phyloP scores from a whole-genome alignment of 257 asterid genomes.

The Lavandula angustifolia region DNA sequence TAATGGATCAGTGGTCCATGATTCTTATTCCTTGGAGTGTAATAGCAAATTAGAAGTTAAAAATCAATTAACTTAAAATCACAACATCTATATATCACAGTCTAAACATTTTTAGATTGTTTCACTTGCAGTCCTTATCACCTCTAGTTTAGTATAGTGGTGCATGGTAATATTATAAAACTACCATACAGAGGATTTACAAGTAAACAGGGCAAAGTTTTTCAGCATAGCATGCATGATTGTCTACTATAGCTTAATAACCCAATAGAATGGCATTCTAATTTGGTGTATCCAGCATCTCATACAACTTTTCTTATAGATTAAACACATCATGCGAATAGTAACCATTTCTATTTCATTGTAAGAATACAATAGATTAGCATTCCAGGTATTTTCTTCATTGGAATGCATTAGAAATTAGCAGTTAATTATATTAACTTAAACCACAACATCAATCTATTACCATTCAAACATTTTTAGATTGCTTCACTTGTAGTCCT shows the following conservation, averaged over 20 bases:
- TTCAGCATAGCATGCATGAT: too few relatives aligned
- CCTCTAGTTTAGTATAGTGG: not conserved
- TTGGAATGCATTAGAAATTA: slow-evolving; percentile 20
- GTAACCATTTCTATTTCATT: slow-evolving; percentile 8
- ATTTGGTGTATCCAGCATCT: slow-evolving; percentile 9
- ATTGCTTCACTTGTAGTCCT: slow-evolving; percentile 7
- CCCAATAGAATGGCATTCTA: too few relatives aligned
- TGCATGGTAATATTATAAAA: not conserved
- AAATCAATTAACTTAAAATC: not conserved
- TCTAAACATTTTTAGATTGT: slow-evolving; percentile 19
- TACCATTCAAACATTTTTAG: slow-evolving; percentile 22
- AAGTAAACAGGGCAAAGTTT: too few relatives aligned
- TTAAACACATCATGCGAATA: slow-evolving; percentile 12
- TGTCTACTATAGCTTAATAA: too few relatives aligned
- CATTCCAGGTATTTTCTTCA: not conserved
- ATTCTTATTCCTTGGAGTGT: slow-evolving; percentile 18
- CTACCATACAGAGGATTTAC: too few relatives aligned
- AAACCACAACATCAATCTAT: slow-evolving; percentile 11
- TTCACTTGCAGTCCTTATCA: slow-evolving; percentile 1
- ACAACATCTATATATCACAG: slow-evolving; percentile 19
- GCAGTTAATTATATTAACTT: not conserved
- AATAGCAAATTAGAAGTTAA: slow-evolving; percentile 12
- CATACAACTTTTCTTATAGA: slow-evolving; percentile 8
- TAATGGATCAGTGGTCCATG: slow-evolving; percentile 2
- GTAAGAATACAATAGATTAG: slow-evolving; percentile 7